Base-by-base conservation (phyloP, 352 stramenopile genomes). In the Globisporangium viniferum region DNA sequence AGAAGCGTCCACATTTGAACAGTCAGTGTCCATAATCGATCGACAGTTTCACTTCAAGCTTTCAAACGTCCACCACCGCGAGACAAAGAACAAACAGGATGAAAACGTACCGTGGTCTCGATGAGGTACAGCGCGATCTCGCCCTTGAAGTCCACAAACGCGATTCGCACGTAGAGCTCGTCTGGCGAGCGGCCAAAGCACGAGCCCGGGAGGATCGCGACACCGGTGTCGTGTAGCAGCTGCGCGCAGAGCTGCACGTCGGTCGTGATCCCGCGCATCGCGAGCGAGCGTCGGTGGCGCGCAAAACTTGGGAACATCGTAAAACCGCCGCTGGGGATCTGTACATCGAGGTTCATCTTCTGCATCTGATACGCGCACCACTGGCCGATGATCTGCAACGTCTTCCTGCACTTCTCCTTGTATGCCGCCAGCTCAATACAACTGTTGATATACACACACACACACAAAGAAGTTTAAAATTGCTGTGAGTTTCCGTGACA, bases 61-160 rank as follows among this genome's bases (percentile, higher is more conserved):
- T 55, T 24, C 48, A 29, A 48, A n/a, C 20, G 56, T 49, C 56
- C 33, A 49, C n/a, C 48, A 57, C 20, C 33, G 49, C 27, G 46
- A 15, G 15, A 54, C 5, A 60, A 29, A 61, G 44, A 35, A 24
- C 24, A 63, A 12, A 20, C 61, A 8, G 14, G 2, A 46, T 33
- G 5, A 33, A 33, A 8, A 77, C 78, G 68, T 74, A 95, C 86
- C 85, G 92, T 93, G 70, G 86, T 94, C 67, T 94, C 86, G 67
- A 96, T 92, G 1, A 94, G 67, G 58, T 96, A 96, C 55, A 96
- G 74, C 20, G 89, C 86, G 53, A 95, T 84, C 29, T 94, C 89
- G 60, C 89, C 89, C 67, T 95, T 94, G 59, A 96, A 96, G 68
- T 95, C 89, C 2, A 96, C 89, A 63, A 93, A 95, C 6, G 89